Percentiles rank a stretch among this genome's conserved stretches.
phyloP scores from a whole-genome alignment of 805 yeast species.

The Saturnispora bothae region DNA sequence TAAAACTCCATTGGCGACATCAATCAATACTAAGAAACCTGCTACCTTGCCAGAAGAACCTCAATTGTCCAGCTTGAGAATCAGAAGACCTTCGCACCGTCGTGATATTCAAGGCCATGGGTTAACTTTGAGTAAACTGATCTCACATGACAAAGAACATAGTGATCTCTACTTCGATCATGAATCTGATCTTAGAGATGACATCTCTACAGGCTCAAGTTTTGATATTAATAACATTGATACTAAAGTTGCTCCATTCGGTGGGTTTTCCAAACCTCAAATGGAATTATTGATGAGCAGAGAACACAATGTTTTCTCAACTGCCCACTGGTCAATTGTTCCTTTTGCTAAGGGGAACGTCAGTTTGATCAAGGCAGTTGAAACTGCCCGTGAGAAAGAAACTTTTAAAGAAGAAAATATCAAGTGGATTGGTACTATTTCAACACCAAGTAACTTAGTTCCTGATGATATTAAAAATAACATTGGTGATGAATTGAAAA shows the following conservation, averaged over 20 bases:
- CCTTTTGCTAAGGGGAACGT: slow-evolving; percentile 74
- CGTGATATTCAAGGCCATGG: slow-evolving; percentile 8
- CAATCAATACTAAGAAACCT: slow-evolving; percentile 5
- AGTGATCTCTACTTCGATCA: neutral
- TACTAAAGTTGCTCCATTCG: slow-evolving; percentile 48
- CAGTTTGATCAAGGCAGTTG: slow-evolving; percentile 76
- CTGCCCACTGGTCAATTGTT: slow-evolving; percentile 66
- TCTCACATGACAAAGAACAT: neutral
- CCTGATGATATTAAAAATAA: slow-evolving; percentile 43
- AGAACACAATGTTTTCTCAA: slow-evolving; percentile 39
- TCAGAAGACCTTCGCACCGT: slow-evolving; percentile 10
- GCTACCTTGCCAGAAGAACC: slow-evolving; percentile 10
- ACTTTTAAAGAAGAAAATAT: slow-evolving; percentile 22
- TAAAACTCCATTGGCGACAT: slow-evolving; percentile 10
- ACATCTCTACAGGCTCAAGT: neutral
- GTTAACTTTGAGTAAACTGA: neutral
- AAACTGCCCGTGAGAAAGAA: slow-evolving; percentile 38
- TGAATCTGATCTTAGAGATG: neutral
- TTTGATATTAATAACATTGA: slow-evolving; percentile 1
- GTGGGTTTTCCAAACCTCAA: slow-evolving; percentile 63
- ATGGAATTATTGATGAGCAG: slow-evolving; percentile 27
- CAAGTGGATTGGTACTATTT: slow-evolving; percentile 84
- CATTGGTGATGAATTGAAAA: slow-evolving; percentile 38
- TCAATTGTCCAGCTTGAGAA: slow-evolving; percentile 13
- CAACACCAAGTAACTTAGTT: slow-evolving; percentile 82